Evolutionary conservation across 257 asterid species (phyloP).

Genomic region (Nicotiana knightiana): DNA sequence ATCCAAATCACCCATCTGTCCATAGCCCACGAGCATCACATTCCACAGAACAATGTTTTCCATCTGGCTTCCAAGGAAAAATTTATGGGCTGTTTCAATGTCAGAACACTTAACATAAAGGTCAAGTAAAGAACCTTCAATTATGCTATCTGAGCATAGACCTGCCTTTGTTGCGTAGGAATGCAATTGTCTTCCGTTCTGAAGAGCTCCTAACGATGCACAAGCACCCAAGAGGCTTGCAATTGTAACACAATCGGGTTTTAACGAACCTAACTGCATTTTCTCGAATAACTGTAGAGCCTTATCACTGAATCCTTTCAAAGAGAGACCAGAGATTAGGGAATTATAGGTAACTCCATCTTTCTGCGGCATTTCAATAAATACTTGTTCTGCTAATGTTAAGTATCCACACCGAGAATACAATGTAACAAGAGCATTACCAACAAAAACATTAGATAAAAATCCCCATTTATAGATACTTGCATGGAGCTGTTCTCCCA

Average conservation of each 20-base stretch:
- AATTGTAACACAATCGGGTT: constrained; percentile 74
- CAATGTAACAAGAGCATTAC: constrained; percentile 72
- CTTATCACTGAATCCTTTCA: constrained; percentile 48
- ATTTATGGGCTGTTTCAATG: constrained; percentile 50
- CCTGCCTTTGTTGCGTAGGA: constrained; percentile 69
- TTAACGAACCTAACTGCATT: constrained; percentile 55
- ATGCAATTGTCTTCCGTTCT: constrained; percentile 71
- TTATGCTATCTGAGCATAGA: constrained; percentile 56
- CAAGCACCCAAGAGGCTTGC: constrained; percentile 60
- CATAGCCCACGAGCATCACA: constrained; percentile 88
- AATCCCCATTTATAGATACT: constrained; percentile 65
- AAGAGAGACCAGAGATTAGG: constrained; percentile 65
- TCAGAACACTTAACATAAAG: constrained; percentile 78
- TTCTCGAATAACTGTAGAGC: constrained; percentile 56
- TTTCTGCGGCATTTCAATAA: constrained; percentile 46
- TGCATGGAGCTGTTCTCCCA: constrained; percentile 76
- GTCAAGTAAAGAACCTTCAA: constrained; percentile 85
- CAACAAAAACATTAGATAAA: constrained; percentile 58
- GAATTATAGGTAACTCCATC: constrained; percentile 74
- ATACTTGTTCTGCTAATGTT: constrained; percentile 49
- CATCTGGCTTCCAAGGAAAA: constrained; percentile 45
- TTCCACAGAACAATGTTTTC: constrained; percentile 81
- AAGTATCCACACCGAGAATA: constrained; percentile 57
- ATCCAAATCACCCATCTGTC: constrained; percentile 59
- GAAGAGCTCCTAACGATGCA: constrained; percentile 52